Evolutionary conservation across 1,139 yeast genomes (phyloP), one percentile per base, ranked within the genome.

Genomic region (Suhomyces kunorum): DNA sequence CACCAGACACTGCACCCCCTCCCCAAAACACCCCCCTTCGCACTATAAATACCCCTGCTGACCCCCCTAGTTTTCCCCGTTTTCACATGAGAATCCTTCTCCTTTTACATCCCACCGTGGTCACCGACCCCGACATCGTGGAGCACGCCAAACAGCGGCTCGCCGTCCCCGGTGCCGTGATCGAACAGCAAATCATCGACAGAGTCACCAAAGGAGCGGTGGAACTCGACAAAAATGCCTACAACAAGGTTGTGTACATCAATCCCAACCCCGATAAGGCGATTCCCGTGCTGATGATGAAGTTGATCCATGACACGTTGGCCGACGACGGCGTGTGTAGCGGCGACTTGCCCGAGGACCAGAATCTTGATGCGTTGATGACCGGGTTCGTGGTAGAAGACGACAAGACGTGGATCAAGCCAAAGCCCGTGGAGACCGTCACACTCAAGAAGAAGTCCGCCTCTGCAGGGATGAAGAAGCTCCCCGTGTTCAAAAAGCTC

Each of bases 101-200:
- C 32, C 68, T 86, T 39, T 71, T 86, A 38, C 90, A 85, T 52
- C 92, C 94, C 9, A 81, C 87, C 5, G 76, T 81, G 39, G 89
- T 86, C 5, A 78, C 87, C 0, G 75, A 79, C 32, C 83, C 81
- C 25, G 67, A 62, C 16, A 45, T 60, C 28, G 80, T 82, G 17
- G 74, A 66, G 33, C 39, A 51, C 2, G 58, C 66, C 34, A 76
- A 78, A 50, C 42, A 27, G 28, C 47, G 45, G 9, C 51, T 78
- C 15, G 66, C 68, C 30, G 38, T 29, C 11, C 33, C 37, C 15
- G 39, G 28, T 13, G 44, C 34, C 28, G 51, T 48, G n/a, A 52
- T 78, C 17, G 70, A 71, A 30, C 89, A 83, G 56, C 85, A 82
- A 50, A 76, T 87, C 38, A 76, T 86, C 34, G 92, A 86, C 57